Evolutionary conservation across 495 filamentous ascomycete species (phyloP).

Genomic region (Neurospora sp.): DNA sequence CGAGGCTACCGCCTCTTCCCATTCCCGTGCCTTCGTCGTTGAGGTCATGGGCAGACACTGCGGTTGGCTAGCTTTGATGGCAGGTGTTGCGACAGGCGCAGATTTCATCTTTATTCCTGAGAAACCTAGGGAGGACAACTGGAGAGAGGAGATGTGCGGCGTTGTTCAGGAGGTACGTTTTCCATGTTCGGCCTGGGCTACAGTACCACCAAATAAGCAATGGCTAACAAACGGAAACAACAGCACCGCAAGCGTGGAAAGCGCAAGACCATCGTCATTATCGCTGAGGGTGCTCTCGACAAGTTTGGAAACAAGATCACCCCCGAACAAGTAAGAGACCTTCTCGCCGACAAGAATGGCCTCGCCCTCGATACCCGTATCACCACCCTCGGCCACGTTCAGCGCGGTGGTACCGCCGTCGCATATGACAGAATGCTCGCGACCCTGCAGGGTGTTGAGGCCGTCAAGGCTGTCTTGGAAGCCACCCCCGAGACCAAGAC

Average conservation of each 20-base stretch:
- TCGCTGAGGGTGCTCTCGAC: conserved; percentile 92
- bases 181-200: neutral
- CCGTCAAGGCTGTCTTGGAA: conserved; percentile 91
- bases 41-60: conserved; percentile 99
- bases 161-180: conserved; percentile 63
- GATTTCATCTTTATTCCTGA: conserved; percentile 98
- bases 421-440: conserved; percentile 92
- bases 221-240: neutral
- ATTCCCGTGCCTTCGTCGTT: conserved; percentile 94
- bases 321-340: conserved; percentile 68
- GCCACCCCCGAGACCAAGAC: conserved; percentile 82
- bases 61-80: conserved; percentile 96
- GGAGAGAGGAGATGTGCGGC: conserved; percentile 81
- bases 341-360: conserved; percentile 61
- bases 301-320: conserved; percentile 75
- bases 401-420: conserved; percentile 83
- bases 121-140: conserved; percentile 78
- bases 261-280: conserved; percentile 94
- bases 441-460: conserved; percentile 91
- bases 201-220: neutral
- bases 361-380: conserved; percentile 83
- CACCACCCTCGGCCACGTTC: conserved; percentile 92
- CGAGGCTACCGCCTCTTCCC: conserved; percentile 92
- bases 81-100: conserved; percentile 87
- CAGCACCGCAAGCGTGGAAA: conserved; percentile 89